Percentiles rank a stretch among this genome's conserved stretches.
Evolutionary conservation across 2,329 filamentous ascomycete species (phyloP).

Genomic region (Talaromyces sp.): DNA sequence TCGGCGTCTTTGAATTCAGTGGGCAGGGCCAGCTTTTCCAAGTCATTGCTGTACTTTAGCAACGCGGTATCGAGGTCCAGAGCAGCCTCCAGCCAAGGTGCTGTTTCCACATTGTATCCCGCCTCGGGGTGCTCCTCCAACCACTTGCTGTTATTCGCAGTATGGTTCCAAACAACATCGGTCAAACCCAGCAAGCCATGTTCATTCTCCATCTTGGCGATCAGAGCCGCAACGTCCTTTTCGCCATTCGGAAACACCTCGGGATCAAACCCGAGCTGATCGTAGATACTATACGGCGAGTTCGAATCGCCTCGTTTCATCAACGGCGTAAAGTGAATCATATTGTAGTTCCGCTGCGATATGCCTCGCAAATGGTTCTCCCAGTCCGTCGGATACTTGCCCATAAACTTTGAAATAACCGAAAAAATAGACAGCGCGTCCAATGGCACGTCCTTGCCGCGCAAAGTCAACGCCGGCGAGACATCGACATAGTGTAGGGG

Average conservation of each 20-base stretch:
- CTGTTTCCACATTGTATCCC: constrained; percentile 89
- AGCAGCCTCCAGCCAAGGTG: constrained; percentile 64
- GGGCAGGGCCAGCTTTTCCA: constrained; percentile 68
- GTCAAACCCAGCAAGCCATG: constrained; percentile 83
- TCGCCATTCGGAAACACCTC: constrained; percentile 79
- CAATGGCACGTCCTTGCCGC: constrained; percentile 70
- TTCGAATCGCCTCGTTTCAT: constrained; percentile 86
- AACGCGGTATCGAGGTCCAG: constrained; percentile 75
- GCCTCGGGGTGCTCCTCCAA: constrained; percentile 90
- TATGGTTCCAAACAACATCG: constrained; percentile 97
- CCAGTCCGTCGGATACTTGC: constrained; percentile 84
- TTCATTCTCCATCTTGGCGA: constrained; percentile 76
- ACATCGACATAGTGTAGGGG: constrained; percentile 90
- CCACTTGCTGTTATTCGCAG: constrained; percentile 92
- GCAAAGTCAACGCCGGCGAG: constrained; percentile 71
- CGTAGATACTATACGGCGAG: constrained; percentile 93
- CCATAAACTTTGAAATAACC: constrained; percentile 97
- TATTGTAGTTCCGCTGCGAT: constrained; percentile 90
- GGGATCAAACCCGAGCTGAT: constrained; percentile 84
- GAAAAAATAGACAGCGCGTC: constrained; percentile 89
- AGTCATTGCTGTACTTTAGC: constrained; percentile 58
- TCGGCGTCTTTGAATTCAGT: constrained; percentile 65
- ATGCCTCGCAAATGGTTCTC: constrained; percentile 84
- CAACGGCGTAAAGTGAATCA: constrained; percentile 96
- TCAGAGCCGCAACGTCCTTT: constrained; percentile 70